A percentile compares a stretch with the other conserved stretches of the same genome.
These are phyloP conservation scores for Rosellinia necatrix DNA, from an alignment of 2,329 filamentous ascomycete genomes.

Conservation along the genomic window DNA sequence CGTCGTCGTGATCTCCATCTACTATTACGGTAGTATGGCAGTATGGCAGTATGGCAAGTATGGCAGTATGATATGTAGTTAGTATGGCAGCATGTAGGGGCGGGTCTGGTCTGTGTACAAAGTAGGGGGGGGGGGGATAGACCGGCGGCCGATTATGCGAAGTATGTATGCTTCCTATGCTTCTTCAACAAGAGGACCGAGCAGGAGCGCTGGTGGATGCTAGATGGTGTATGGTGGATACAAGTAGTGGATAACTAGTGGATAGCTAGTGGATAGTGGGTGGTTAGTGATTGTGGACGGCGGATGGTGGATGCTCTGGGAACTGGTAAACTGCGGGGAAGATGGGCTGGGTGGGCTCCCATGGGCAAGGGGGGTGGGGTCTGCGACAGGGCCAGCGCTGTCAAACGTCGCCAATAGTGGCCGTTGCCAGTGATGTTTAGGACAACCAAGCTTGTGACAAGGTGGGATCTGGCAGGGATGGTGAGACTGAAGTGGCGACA, in stretches of 20 bases:
- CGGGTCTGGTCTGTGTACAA: too few relatives aligned
- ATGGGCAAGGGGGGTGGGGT: slow-evolving; percentile 20
- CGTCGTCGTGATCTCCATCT: slow-evolving; percentile 4
- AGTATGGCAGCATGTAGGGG: too few relatives aligned
- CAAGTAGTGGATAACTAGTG: too few relatives aligned
- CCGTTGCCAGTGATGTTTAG: not conserved
- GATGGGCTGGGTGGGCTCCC: slow-evolving; percentile 26
- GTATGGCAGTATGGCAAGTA: not conserved
- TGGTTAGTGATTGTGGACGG: too few relatives aligned
- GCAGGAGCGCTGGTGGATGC: too few relatives aligned
- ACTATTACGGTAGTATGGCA: not conserved
- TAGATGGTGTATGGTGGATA: too few relatives aligned
- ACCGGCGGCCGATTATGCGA: not conserved
- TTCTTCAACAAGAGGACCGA: too few relatives aligned
- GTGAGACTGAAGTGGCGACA: slow-evolving; percentile 18
- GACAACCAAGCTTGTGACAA: slow-evolving; percentile 22
- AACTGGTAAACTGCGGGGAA: slow-evolving; percentile 27
- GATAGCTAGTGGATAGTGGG: too few relatives aligned
- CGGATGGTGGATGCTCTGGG: slow-evolving; percentile 23
- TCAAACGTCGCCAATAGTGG: slow-evolving; percentile 18
- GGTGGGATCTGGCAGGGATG: slow-evolving; percentile 22
- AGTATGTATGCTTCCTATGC: slow-evolving; percentile 4
- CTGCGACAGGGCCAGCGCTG: slow-evolving; percentile 6
- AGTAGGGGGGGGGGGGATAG: too few relatives aligned
- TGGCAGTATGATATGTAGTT: too few relatives aligned